These are phyloP conservation scores for Hebeloma cylindrosporum DNA, from an alignment of 768 basidiomycete species.

Conservation along the genomic window DNA sequence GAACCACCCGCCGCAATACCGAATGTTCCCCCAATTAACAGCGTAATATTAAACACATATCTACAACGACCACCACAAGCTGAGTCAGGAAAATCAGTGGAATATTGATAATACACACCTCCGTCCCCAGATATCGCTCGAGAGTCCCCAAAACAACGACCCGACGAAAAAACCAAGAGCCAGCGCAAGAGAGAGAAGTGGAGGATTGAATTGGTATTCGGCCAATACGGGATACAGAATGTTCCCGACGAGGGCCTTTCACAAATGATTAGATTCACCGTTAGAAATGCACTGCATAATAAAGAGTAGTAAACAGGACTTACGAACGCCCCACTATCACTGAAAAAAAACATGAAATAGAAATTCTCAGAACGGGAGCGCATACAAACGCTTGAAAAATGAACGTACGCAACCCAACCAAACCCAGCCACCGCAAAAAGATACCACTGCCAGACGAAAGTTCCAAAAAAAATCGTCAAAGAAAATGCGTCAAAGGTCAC, in stretches of 20 bases:
- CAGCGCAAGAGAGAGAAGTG: conserved; percentile 58
- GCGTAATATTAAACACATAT: conserved; percentile 59
- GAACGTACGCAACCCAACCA: background rate
- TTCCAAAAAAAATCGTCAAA: background rate
- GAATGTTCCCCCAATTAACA: conserved; percentile 60
- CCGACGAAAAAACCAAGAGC: conserved; percentile 65
- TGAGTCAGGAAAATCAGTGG: background rate
- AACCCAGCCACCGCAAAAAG: background rate
- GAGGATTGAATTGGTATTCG: conserved; percentile 57
- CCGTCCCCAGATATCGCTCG: conserved; percentile 65
- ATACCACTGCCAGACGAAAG: background rate
- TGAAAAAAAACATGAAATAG: too few relatives aligned
- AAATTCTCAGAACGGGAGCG: too few relatives aligned
- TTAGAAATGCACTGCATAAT: conserved; percentile 25
- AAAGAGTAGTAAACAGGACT: background rate
- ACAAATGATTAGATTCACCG: too few relatives aligned
- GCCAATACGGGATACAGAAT: conserved; percentile 57
- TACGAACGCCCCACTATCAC: too few relatives aligned
- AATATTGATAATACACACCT: conserved; percentile 31
- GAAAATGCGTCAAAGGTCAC: background rate
- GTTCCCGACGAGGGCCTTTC: too few relatives aligned
- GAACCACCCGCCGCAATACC: conserved; percentile 56
- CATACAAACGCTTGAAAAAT: background rate
- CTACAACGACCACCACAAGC: conserved; percentile 23
- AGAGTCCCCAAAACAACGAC: conserved; percentile 58